Evolutionary conservation across 179 eudicot species (phyloP).

Genomic region (Spinacia oleracea): DNA sequence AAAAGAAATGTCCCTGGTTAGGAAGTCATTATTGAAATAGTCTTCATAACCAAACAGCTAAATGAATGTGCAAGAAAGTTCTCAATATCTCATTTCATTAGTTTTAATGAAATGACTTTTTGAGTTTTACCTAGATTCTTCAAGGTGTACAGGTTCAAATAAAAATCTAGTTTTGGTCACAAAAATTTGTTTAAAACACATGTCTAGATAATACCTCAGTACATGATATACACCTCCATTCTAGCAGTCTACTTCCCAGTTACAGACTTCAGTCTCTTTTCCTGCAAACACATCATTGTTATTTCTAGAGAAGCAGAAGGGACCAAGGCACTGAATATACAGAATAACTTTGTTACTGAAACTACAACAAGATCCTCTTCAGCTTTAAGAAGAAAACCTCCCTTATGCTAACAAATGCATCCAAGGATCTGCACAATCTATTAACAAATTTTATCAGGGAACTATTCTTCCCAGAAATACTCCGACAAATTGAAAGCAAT

Average conservation of each 20-base stretch:
- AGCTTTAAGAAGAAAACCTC: neutral
- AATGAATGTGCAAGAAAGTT: neutral
- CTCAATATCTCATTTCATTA: no score
- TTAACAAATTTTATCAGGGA: conserved; percentile 28
- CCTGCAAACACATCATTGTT: neutral
- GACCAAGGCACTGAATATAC: neutral
- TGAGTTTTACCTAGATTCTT: no score
- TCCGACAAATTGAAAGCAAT: conserved; percentile 19
- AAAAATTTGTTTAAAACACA: no score
- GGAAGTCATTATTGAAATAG: no score
- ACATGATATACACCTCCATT: no score
- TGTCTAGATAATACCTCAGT: no score
- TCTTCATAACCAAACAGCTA: no score
- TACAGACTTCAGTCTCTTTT: no score
- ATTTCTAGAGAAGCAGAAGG: neutral
- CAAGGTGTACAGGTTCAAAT: no score
- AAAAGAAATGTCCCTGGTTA: no score
- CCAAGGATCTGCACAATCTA: conserved; percentile 22
- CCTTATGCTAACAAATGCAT: neutral
- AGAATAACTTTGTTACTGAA: neutral
- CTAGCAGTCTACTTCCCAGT: no score
- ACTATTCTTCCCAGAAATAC: conserved; percentile 29
- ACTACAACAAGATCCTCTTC: conserved; percentile 8
- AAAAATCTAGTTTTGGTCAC: neutral
- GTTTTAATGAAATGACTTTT: neutral